phyloP scores from a whole-genome alignment of 345 rosid genomes.

The Sisymbrium altissimum region DNA sequence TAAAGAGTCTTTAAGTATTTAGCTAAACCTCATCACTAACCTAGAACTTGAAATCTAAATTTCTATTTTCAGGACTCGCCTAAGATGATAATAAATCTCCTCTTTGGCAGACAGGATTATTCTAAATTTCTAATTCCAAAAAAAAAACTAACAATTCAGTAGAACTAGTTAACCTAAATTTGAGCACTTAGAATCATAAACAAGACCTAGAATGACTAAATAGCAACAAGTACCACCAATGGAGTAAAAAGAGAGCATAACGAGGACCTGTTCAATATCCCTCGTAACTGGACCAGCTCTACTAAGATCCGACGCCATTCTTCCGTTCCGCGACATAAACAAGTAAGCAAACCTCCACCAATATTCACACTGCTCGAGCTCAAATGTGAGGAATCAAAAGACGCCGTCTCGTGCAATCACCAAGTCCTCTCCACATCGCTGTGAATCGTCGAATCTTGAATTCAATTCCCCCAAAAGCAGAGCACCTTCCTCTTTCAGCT shows the following conservation, averaged over 20 bases:
- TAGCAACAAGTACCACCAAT: slow-evolving; percentile 26
- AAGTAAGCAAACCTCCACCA: slow-evolving; percentile 4
- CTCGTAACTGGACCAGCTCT: slow-evolving; percentile 74
- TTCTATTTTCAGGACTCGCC: background rate
- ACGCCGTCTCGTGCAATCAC: background rate
- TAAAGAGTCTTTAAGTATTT: background rate
- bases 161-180: background rate
- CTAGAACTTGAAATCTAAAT: background rate
- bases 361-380: slow-evolving; percentile 30
- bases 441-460: slow-evolving; percentile 16
- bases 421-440: slow-evolving; percentile 9
- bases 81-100: background rate
- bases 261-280: slow-evolving; percentile 94
- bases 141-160: background rate
- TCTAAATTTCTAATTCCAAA: background rate
- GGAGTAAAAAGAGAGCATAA: background rate
- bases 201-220: slow-evolving; percentile 15
- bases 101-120: too few species aligned
- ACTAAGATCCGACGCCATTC: slow-evolving; percentile 91
- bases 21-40: background rate
- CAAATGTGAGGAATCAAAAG: slow-evolving; percentile 15
- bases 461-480: background rate
- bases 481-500: slow-evolving; percentile 30
- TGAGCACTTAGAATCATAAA: background rate
- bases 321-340: slow-evolving; percentile 53